Evolutionary conservation across 441 rosid species (phyloP).

Genomic region (Croton laevigatus): DNA sequence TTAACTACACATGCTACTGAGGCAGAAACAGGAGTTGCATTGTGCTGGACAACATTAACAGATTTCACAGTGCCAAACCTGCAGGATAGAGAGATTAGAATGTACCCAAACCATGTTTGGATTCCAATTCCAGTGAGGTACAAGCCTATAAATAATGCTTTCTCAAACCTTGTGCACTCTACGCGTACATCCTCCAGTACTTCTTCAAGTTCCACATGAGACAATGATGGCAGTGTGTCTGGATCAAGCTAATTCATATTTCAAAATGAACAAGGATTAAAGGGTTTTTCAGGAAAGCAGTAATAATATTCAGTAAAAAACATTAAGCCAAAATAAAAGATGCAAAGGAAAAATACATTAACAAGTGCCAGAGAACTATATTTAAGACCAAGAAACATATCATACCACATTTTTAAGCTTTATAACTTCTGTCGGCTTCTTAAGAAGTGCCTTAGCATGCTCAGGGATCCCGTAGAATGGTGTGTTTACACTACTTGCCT

Average conservation of each 20-base stretch:
- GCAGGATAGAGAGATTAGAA: conserved; percentile 33
- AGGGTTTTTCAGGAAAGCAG: background rate
- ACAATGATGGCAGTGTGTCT: conserved; percentile 45
- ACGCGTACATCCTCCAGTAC: conserved; percentile 77
- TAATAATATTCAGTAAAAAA: conserved; percentile 11
- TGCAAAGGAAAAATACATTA: conserved; percentile 4
- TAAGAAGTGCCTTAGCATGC: conserved; percentile 75
- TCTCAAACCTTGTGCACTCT: conserved; percentile 78
- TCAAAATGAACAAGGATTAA: conserved; percentile 9
- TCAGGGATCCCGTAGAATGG: conserved; percentile 62
- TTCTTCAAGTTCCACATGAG: conserved; percentile 68
- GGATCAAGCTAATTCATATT: conserved; percentile 51
- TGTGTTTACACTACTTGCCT: conserved; percentile 50
- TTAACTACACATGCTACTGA: conserved; percentile 27
- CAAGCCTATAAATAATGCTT: conserved; percentile 22
- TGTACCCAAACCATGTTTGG: conserved; percentile 8
- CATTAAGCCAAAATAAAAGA: background rate
- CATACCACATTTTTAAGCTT: conserved; percentile 85
- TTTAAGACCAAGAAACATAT: background rate
- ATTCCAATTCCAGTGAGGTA: background rate
- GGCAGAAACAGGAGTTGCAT: conserved; percentile 23
- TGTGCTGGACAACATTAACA: conserved; percentile 51
- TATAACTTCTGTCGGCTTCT: conserved; percentile 66
- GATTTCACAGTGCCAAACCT: conserved; percentile 92
- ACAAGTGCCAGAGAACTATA: conserved; percentile 2